phyloP scores from a whole-genome alignment of 2,329 filamentous ascomycete species.

The Achaetomium macrosporum region DNA sequence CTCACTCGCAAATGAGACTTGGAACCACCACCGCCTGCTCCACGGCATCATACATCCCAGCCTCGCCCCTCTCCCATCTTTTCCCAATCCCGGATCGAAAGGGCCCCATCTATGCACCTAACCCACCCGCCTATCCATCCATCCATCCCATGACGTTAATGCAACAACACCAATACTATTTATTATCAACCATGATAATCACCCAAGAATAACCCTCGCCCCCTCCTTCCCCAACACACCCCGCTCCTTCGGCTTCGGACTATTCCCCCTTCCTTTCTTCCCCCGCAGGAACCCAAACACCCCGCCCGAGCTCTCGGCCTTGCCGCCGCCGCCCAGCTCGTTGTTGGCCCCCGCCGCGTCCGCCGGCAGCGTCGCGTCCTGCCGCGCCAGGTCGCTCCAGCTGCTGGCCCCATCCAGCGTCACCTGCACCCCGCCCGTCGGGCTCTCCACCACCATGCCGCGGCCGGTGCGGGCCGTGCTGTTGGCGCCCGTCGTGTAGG shows the following conservation, averaged over 20 bases:
- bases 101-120: no score
- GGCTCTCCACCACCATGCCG: constrained; percentile 65
- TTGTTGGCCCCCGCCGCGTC: constrained; percentile 51
- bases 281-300: constrained; percentile 86
- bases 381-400: constrained; percentile 85
- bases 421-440: constrained; percentile 81
- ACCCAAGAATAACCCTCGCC: constrained; percentile 70
- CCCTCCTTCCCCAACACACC: constrained; percentile 94
- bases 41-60: no score
- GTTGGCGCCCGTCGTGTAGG: constrained; percentile 34
- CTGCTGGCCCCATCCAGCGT: constrained; percentile 83
- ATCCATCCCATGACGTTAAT: no score
- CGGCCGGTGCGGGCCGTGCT: constrained; percentile 18
- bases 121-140: no score
- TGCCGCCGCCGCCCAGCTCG: constrained; percentile 23
- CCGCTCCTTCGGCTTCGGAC: constrained; percentile 88
- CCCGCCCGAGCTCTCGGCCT: constrained; percentile 49
- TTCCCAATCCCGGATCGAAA: no score
- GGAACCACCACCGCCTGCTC: no score
- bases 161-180: no score
- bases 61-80: no score
- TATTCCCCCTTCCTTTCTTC: constrained; percentile 85
- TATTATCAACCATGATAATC: no score
- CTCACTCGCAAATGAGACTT: no score
- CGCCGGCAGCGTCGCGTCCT: constrained; percentile 67